Base-by-base conservation (phyloP, 2,329 filamentous ascomycete species). In the Zarea fungicola region DNA sequence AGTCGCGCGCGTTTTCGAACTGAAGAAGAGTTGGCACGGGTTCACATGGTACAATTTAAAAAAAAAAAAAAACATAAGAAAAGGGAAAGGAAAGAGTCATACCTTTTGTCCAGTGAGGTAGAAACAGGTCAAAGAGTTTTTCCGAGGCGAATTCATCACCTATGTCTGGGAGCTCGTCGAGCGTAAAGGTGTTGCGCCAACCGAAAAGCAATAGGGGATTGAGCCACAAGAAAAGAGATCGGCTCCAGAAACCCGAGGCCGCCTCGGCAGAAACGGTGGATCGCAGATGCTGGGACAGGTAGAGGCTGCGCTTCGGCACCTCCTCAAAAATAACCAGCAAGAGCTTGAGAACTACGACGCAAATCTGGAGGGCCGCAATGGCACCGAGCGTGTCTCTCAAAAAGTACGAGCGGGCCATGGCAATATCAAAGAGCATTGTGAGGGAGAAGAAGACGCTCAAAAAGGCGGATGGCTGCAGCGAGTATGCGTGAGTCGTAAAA, bases 211-310 rank as follows among this genome's bases (percentile, higher is more conserved):
- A 11, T 6, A 32, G 19, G 3, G 41, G 11, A 13, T 50, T 41
- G 1, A 50, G 14, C 48, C 48, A 50, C n/a, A 45, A 2, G 25
- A 50, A 40, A 1, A 31, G 11, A 5, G 41, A 50, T 21, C 41
- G 23, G 4, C 22, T 34, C 48, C 48, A 50, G n/a, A 50, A 45
- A 2, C 48, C 48, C 13, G 40, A 13, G 3, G 22, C 7, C 1
- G 16, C 25, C 23, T 50, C 48, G 2, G 6, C 6, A 6, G 23
- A 19, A 11, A 34, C 19, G 6, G 21, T 10, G 13, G 13, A 14
- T 1, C 8, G 9, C 22, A 26, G 8, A 2, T 29, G 1, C 22
- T 21, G 13, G 1, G 29, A n/a, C 3, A 5, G 16, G 13, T 23
- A 16, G 7, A 41, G 37, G 6, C 21, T 6, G 6, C 42, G 42